phyloP scores from a whole-genome alignment of 2,329 filamentous ascomycete genomes.

The Sarocladium strictum region DNA sequence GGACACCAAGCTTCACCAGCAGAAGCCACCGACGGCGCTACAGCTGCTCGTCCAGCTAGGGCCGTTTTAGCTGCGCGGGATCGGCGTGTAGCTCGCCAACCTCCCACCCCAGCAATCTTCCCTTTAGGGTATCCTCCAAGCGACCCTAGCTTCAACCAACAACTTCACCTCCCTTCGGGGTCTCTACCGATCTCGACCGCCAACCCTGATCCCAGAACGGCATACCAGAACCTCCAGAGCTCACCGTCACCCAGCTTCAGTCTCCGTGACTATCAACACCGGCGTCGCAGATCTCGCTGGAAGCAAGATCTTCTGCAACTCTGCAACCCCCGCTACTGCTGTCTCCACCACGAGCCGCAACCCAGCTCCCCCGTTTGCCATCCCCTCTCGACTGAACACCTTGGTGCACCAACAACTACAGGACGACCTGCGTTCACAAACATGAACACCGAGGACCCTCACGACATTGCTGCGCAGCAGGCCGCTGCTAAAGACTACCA shows the following conservation, averaged over 20 bases:
- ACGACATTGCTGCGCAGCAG: slow-evolving; percentile 53
- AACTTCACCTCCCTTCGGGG: slow-evolving; percentile 7
- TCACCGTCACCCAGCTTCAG: not conserved
- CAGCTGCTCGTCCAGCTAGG: slow-evolving; percentile 11
- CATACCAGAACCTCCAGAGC: not conserved
- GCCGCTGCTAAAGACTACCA: slow-evolving; percentile 54
- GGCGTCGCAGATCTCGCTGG: not conserved
- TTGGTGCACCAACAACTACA: slow-evolving; percentile 18
- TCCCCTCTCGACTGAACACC: slow-evolving; percentile 5
- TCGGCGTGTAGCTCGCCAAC: not conserved
- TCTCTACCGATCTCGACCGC: not conserved
- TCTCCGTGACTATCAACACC: not conserved
- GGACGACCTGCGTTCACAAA: too few species aligned
- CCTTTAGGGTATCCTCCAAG: not conserved
- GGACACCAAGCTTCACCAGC: slow-evolving; percentile 11
- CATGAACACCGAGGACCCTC: slow-evolving; percentile 29
- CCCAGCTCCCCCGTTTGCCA: not conserved
- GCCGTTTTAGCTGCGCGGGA: not conserved
- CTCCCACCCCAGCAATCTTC: not conserved
- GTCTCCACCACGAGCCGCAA: slow-evolving; percentile 5
- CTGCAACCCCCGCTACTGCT: slow-evolving; percentile 5
- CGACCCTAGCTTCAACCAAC: not conserved
- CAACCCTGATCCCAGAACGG: not conserved
- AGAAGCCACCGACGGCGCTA: slow-evolving; percentile 13
- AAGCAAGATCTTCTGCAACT: not conserved